Conservation (phyloP, 1,284 basidiomycete species). For the Tilletia walkeri region DNA sequence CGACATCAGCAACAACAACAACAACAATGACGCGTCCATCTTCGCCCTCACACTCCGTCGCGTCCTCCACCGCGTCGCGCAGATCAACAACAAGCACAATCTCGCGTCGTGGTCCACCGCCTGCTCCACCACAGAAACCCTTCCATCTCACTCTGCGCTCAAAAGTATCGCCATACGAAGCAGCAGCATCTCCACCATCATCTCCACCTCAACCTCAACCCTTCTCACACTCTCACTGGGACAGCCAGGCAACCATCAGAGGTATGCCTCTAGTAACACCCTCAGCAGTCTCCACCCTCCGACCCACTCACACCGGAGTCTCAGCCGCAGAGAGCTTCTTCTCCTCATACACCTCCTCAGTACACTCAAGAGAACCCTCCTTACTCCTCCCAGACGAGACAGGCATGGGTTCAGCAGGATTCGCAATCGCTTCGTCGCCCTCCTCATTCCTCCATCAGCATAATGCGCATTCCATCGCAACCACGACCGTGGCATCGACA, state of each 20-base stretch:
- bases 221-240: conserved; percentile 7
- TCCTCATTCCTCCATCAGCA: conserved; percentile 6
- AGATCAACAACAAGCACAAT: background rate
- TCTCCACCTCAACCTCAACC: background rate
- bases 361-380: conserved; percentile 7
- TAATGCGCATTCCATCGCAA: conserved; percentile 7
- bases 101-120: background rate
- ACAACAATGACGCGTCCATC: background rate
- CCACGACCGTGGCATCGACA: background rate
- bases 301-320: background rate
- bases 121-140: background rate
- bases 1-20: background rate
- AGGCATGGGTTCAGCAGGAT: background rate
- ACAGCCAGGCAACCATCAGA: conserved; percentile 11
- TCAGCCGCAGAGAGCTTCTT: conserved; percentile 11
- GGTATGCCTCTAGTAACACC: background rate
- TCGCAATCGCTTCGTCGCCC: background rate
- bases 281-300: background rate
- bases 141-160: conserved; percentile 11
- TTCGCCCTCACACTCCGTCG: background rate
- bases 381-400: conserved; percentile 12
- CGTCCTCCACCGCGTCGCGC: background rate
- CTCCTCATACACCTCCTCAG: background rate
- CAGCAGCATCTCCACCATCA: background rate
- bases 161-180: background rate